Percentiles rank a stretch among this genome's conserved stretches.
Conservation (phyloP, 495 filamentous ascomycete genomes). For the Podospora comata region DNA sequence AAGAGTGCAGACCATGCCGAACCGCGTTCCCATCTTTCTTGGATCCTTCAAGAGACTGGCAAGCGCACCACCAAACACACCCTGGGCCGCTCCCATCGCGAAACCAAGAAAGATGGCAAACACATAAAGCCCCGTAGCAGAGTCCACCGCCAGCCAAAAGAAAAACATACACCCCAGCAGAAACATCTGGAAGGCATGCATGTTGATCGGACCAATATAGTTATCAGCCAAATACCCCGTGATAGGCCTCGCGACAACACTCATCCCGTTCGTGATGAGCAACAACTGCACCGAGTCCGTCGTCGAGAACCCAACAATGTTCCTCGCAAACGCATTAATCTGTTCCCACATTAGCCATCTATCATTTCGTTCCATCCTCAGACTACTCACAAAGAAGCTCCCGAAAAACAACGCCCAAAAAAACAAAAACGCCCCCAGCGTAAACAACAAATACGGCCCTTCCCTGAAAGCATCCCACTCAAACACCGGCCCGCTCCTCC, state of each 20-base stretch:
- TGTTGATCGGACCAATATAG: slow-evolving; percentile 41
- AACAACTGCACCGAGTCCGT: slow-evolving; percentile 41
- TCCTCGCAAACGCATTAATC: slow-evolving; percentile 42
- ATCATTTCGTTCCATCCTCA: neutral
- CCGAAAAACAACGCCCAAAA: slow-evolving; percentile 47
- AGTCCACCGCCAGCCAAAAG: slow-evolving; percentile 39
- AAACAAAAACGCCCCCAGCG: slow-evolving; percentile 38
- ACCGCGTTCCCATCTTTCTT: slow-evolving; percentile 42
- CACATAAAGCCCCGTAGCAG: slow-evolving; percentile 39
- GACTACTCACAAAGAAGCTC: slow-evolving; percentile 43
- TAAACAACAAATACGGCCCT: slow-evolving; percentile 38
- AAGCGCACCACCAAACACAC: slow-evolving; percentile 37
- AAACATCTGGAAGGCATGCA: slow-evolving; percentile 31
- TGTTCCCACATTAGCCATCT: slow-evolving; percentile 14
- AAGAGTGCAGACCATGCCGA: slow-evolving; percentile 46
- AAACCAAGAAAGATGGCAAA: slow-evolving; percentile 43
- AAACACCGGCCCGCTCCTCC: slow-evolving; percentile 36
- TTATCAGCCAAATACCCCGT: slow-evolving; percentile 41
- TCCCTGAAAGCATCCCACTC: slow-evolving; percentile 46
- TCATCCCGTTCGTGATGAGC: slow-evolving; percentile 43
- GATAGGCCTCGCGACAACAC: slow-evolving; percentile 37
- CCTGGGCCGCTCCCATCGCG: slow-evolving; percentile 39
- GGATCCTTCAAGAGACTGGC: slow-evolving; percentile 41
- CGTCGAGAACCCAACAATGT: slow-evolving; percentile 39
- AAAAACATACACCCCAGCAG: slow-evolving; percentile 36